Conservation (phyloP, 139 green algal species). For the Chlamydomonas urium region DNA sequence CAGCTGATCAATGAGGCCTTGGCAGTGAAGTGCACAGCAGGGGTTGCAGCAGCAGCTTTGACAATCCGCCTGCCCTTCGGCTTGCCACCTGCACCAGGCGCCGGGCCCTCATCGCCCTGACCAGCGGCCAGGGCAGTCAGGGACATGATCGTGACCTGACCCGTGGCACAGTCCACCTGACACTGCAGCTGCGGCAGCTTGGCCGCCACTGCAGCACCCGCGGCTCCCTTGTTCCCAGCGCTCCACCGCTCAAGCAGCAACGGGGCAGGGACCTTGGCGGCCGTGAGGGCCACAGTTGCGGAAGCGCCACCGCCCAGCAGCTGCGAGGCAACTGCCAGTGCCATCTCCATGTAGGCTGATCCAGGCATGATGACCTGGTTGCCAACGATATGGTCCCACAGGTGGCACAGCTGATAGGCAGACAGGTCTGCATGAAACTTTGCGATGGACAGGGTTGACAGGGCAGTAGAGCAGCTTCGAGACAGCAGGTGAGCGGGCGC, state of each 20-base stretch:
- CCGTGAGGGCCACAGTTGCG: background rate
- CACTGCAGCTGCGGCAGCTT: background rate
- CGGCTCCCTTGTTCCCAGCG: background rate
- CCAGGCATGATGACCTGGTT: slow-evolving; percentile 54
- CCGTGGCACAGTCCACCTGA: background rate
- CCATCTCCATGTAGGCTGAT: slow-evolving; percentile 57
- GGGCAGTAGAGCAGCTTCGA: background rate
- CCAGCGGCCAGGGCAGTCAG: no score
- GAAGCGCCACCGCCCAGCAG: slow-evolving; percentile 1
- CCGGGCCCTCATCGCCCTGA: background rate
- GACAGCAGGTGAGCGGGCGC: slow-evolving; percentile 5
- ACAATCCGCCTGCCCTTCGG: background rate
- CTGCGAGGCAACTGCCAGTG: slow-evolving; percentile 23
- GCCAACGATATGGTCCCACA: slow-evolving; percentile 41
- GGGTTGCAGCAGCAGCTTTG: background rate
- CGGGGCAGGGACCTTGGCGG: slow-evolving; percentile 29
- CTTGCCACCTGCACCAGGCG: background rate
- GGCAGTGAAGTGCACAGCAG: background rate
- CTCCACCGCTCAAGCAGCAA: slow-evolving; percentile 23
- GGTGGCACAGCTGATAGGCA: slow-evolving; percentile 26
- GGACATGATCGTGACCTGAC: background rate
- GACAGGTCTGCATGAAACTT: slow-evolving; percentile 17
- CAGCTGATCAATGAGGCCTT: background rate
- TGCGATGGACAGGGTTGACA: background rate
- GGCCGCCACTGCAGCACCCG: background rate